A percentile compares a stretch with the other conserved stretches of the same genome.
phyloP scores from a whole-genome alignment of 2,329 filamentous ascomycete genomes.

The Colletotrichum tropicicola region DNA sequence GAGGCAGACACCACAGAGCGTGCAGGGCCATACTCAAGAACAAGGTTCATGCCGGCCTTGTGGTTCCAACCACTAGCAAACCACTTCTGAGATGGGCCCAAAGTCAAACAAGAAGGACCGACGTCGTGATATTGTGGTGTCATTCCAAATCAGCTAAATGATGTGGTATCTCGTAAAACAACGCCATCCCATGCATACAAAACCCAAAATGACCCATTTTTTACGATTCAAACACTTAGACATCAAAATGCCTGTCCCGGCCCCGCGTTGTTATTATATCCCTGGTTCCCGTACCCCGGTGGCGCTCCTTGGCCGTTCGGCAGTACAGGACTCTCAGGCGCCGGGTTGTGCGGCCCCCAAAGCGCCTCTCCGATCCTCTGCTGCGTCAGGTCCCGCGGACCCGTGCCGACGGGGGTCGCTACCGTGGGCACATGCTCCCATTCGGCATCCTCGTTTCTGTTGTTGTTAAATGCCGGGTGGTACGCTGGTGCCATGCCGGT shows the following conservation, averaged over 20 bases:
- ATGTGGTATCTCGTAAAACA: slow-evolving; percentile 29
- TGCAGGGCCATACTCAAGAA: too few relatives aligned
- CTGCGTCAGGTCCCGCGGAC: slow-evolving; percentile 40
- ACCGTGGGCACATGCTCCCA: background rate
- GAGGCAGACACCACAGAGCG: too few relatives aligned
- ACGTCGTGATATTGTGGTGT: background rate
- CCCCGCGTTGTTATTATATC: background rate
- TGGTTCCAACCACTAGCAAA: too few relatives aligned
- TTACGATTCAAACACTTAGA: too few relatives aligned
- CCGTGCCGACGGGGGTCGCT: slow-evolving; percentile 3
- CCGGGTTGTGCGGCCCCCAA: slow-evolving; percentile 37
- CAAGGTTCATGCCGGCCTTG: too few relatives aligned
- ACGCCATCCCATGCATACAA: slow-evolving; percentile 28
- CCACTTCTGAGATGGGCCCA: too few relatives aligned
- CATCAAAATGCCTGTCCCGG: slow-evolving; percentile 1
- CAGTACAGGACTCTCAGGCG: slow-evolving; percentile 16
- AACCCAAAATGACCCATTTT: background rate
- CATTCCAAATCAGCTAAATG: slow-evolving; percentile 26
- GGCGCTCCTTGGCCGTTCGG: background rate
- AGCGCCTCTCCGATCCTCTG: slow-evolving; percentile 42
- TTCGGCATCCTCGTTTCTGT: background rate
- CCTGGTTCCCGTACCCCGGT: background rate
- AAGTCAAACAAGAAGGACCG: too few relatives aligned
- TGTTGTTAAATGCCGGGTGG: background rate
- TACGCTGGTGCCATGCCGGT: slow-evolving; percentile 10